A percentile compares a stretch with the other conserved stretches of the same genome.
phyloP scores from a whole-genome alignment of 2,329 filamentous ascomycete genomes.

The Trichoderma koningiopsis region DNA sequence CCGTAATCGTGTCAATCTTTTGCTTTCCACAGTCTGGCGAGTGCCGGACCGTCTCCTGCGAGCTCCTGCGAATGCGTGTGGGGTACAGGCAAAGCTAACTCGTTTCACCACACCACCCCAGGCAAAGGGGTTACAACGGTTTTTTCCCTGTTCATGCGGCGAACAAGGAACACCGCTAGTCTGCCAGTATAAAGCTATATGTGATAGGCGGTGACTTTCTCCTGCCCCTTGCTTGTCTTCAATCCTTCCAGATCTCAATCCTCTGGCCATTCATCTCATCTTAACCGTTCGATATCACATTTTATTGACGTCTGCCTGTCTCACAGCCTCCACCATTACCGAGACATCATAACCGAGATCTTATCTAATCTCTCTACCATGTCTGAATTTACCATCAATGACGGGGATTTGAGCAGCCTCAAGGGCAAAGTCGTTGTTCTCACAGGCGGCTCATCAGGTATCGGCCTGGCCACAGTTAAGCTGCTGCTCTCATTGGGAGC shows the following conservation, averaged over 20 bases:
- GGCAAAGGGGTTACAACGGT: conserved; percentile 3
- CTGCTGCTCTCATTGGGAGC: conserved; percentile 18
- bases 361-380: conserved; percentile 1
- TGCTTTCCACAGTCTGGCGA: neutral
- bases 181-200: neutral
- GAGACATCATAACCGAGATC: neutral
- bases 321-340: neutral
- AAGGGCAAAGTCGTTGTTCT: conserved; percentile 20
- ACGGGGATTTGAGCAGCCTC: conserved; percentile 13
- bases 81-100: neutral
- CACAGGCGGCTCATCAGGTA: conserved; percentile 20
- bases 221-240: neutral
- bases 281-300: conserved; percentile 10
- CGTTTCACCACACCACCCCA: conserved; percentile 12
- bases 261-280: neutral
- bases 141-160: neutral
- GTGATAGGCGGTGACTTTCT: neutral
- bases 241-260: neutral
- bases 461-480: conserved; percentile 14
- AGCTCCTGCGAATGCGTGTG: neutral
- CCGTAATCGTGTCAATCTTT: neutral
- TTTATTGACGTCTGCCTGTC: neutral
- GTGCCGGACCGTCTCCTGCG: neutral
- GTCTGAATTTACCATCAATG: conserved; percentile 16
- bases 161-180: neutral